phyloP scores from a whole-genome alignment of 2,329 filamentous ascomycete genomes.

The Balansia obtecta region DNA sequence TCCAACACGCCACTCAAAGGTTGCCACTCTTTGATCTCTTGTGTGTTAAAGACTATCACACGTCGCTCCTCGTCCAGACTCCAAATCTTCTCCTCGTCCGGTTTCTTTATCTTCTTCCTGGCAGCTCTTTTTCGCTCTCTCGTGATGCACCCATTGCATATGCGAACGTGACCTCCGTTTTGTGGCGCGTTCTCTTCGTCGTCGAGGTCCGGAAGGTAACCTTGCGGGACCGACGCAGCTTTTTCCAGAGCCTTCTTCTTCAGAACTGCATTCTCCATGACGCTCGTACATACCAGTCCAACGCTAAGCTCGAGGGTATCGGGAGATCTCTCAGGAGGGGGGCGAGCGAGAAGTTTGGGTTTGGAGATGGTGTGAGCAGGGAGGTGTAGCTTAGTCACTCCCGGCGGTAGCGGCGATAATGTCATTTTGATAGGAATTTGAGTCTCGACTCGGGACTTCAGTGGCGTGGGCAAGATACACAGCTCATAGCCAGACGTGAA shows the following conservation, averaged over 20 bases:
- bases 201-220: constrained; percentile 25
- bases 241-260: constrained; percentile 54
- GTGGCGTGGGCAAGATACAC: constrained; percentile 52
- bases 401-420: constrained; percentile 60
- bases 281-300: constrained; percentile 81
- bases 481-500: constrained; percentile 30
- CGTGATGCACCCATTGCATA: constrained; percentile 83
- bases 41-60: constrained; percentile 84
- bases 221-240: constrained; percentile 29
- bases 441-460: constrained; percentile 89
- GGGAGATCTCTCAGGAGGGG: constrained; percentile 47
- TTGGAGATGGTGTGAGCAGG: constrained; percentile 89
- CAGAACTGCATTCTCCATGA: constrained; percentile 63
- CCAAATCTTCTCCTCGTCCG: constrained; percentile 85
- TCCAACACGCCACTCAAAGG: constrained; percentile 40
- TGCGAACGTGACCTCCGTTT: constrained; percentile 87
- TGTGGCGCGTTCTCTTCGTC: constrained; percentile 61
- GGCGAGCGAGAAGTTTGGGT: constrained; percentile 75
- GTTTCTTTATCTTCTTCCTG: constrained; percentile 85
- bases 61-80: constrained; percentile 66
- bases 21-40: constrained; percentile 76
- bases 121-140: constrained; percentile 84
- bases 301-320: constrained; percentile 72
- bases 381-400: constrained; percentile 70
- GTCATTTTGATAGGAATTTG: constrained; percentile 84